These are phyloP conservation scores for Corinectria fuckeliana DNA, from an alignment of 2,329 filamentous ascomycete species.

Conservation along the genomic window DNA sequence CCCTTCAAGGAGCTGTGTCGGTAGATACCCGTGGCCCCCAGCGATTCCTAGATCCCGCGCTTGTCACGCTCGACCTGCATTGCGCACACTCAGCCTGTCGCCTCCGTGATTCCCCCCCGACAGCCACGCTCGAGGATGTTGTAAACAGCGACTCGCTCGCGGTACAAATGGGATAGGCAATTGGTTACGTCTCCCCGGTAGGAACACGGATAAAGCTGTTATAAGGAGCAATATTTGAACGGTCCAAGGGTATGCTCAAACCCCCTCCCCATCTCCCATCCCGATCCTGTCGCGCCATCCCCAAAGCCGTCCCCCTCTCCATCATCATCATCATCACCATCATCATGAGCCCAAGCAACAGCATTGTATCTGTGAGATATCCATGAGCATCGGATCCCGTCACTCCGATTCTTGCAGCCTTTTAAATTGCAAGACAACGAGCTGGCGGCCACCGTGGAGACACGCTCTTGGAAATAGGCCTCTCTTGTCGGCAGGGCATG, in stretches of 20 bases:
- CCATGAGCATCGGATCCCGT: constrained; percentile 37
- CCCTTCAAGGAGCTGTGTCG: constrained; percentile 24
- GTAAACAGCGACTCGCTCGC: constrained; percentile 43
- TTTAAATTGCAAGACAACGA: constrained; percentile 40
- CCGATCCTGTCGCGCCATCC: constrained; percentile 4
- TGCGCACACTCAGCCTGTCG: constrained; percentile 23
- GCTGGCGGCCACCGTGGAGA: constrained; percentile 35
- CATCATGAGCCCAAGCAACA: constrained; percentile 36
- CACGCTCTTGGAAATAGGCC: constrained; percentile 32
- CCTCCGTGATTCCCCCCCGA: constrained; percentile 33
- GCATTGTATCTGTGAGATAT: constrained; percentile 42
- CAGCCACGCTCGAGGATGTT: constrained; percentile 40
- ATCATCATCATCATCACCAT: constrained; percentile 34
- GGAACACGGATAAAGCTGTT: constrained; percentile 37
- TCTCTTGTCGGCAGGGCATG: constrained; percentile 30
- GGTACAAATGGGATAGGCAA: constrained; percentile 36
- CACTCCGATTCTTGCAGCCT: constrained; percentile 35
- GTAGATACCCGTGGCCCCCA: constrained; percentile 31
- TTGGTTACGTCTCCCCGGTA: constrained; percentile 29
- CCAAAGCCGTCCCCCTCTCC: constrained; percentile 11
- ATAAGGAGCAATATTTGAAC: constrained; percentile 28
- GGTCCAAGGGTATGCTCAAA: constrained; percentile 45
- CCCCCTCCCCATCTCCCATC: constrained; percentile 28
- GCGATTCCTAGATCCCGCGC: constrained; percentile 22
- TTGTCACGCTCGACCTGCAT: constrained; percentile 24